Evolutionary conservation across 2,329 filamentous ascomycete genomes (phyloP).

Genomic region (Thielaviopsis punctulata): DNA sequence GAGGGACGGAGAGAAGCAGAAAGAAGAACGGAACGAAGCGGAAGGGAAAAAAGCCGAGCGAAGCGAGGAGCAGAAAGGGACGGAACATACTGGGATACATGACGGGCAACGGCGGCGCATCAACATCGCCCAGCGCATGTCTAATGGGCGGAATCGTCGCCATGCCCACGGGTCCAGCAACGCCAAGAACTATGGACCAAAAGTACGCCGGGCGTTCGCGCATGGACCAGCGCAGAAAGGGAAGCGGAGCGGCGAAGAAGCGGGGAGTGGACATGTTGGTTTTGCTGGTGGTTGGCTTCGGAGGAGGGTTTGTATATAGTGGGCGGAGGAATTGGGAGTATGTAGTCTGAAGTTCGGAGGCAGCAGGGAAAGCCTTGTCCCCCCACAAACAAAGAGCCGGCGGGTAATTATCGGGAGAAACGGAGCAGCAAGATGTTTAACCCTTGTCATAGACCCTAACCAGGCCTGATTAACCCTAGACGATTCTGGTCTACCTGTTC

Average conservation of each 20-base stretch:
- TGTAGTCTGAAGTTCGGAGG: background rate
- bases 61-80: no score
- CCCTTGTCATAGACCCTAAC: no score
- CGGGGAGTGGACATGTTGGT: constrained; percentile 49
- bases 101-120: constrained; percentile 56
- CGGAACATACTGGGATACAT: constrained; percentile 93
- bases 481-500: constrained; percentile 2
- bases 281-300: background rate
- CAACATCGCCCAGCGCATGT: constrained; percentile 53
- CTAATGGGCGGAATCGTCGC: constrained; percentile 59
- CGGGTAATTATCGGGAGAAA: no score
- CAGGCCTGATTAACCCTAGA: background rate
- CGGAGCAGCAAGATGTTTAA: no score
- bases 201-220: constrained; percentile 84
- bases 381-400: background rate
- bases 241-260: constrained; percentile 73
- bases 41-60: no score
- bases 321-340: background rate
- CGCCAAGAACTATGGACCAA: constrained; percentile 64
- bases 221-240: constrained; percentile 75
- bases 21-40: background rate
- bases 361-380: background rate
- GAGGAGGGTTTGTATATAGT: background rate
- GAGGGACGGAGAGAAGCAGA: background rate
- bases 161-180: constrained; percentile 52